Conservation (phyloP, 371 early-diverging fungal genomes). For the Syncephalastrum monosporum region DNA sequence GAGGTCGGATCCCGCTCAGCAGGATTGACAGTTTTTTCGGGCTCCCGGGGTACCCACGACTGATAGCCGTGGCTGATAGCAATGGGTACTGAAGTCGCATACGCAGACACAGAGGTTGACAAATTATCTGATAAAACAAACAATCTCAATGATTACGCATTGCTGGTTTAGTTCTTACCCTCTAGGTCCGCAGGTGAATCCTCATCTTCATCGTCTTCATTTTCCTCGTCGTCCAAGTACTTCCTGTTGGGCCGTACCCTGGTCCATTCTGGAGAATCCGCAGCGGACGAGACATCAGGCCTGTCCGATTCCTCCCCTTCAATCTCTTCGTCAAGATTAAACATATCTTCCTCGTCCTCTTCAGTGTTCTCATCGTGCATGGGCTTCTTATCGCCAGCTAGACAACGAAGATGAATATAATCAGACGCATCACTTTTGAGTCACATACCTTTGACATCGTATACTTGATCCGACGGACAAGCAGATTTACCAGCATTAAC, state of each 20-base stretch:
- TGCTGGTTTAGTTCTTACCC: background rate
- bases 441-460: conserved; percentile 1
- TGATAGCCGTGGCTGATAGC: conserved; percentile 18
- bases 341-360: conserved; percentile 23
- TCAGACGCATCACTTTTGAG: background rate
- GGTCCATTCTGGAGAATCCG: conserved; percentile 6
- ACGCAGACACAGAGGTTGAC: conserved; percentile 21
- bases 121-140: conserved; percentile 6
- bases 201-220: conserved; percentile 12
- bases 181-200: background rate
- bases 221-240: conserved; percentile 11
- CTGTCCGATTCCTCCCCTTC: conserved; percentile 14
- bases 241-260: conserved; percentile 13
- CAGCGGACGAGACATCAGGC: background rate
- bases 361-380: conserved; percentile 5
- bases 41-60: background rate
- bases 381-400: background rate
- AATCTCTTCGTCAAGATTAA: conserved; percentile 46
- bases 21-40: conserved; percentile 13
- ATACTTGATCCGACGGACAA: background rate
- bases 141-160: background rate
- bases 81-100: conserved; percentile 29
- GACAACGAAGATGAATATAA: background rate
- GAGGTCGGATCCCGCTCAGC: conserved; percentile 17
- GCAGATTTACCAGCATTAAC: conserved; percentile 13